Base-by-base conservation (phyloP, 345 rosid species). In the Melaleuca quinquenervia region DNA sequence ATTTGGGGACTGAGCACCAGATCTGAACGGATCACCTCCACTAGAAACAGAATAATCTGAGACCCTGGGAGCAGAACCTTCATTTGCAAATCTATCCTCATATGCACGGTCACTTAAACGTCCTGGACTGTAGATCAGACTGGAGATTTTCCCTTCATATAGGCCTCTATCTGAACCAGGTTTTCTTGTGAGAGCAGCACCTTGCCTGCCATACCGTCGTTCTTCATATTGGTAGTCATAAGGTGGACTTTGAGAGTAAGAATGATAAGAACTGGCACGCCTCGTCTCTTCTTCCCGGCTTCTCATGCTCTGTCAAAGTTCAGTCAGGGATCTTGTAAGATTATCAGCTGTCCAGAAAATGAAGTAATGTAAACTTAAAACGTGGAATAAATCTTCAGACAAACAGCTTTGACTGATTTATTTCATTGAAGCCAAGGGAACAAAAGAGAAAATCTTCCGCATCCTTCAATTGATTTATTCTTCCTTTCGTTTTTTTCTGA, bases 241-340 rank as follows among this genome's bases (percentile, higher is more conserved):
- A 89, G 99, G 99, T 86, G 98, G 99, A 92, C 99, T 97, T 86
- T 96, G 98, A 62, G 99, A 97, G 91, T 90, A 97, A 60, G 99
- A 97, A 91, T 97, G 99, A 91, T 97, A 96, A 41, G 99, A 97
- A 89, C 95, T 94, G 88, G 99, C 98, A 82, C 99, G 96, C 90
- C 95, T 93, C 64, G 91, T 92, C 87, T 92, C 90, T 56, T 89
- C 96, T 90, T 91, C 96, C 88, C 84, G 91, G 86, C 91, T 91
- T 90, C 93, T 89, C 64, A 80, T 84, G 88, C 90, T 91, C 99
- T 97, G 96, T 70, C 82, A 91, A 89, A 88, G 87, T 86, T 84
- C 87, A 91, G 88, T 82, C 51, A 82, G 85, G 85, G 85, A 86
- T 49, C 84, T 44, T 56, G 51, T 84, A 50, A 53, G 85, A n/a